Base-by-base conservation (phyloP, 805 yeast species). In the Yamadazyma ubonensis region DNA sequence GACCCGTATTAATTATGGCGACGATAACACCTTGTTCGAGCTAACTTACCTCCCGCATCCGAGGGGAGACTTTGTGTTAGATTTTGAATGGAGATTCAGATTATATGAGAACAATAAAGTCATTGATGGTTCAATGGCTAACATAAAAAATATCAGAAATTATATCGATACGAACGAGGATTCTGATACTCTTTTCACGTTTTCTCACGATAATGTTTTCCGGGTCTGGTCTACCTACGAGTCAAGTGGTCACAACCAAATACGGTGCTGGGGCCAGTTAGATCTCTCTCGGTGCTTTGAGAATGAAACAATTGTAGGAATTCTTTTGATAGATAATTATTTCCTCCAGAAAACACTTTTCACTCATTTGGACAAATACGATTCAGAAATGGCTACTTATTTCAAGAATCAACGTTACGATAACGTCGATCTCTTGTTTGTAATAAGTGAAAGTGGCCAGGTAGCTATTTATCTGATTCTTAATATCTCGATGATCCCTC, bases 141-240 rank as follows among this genome's bases (percentile, higher is more conserved):
- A 60, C 44, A 64, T 63, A 41, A 59, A 59, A 41, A 59, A 65
- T 43, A 56, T 65, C 39, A 44, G 67, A 14, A 55, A 61, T 14
- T 59, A 57, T 47, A 52, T 65, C 38, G 57, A 65, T 34, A 36
- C 32, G 12, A 39, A 60, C 51, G 48, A 64, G 5, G 60, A 62
- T 4, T 65, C 64, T 23, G 66, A 61, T 39, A 50, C 64, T 8
- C 61, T 89, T 5, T 88, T 82, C 55, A 79, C 96, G 0, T 50
- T 81, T n/a, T 65, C 83, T 20, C 62, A 71, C 12, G 88, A 84
- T 50, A 62, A 71, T 5, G 67, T 71, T 8, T 53, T 90, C 31
- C 67, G 88, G 20, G 73, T 84, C 0, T 88, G 90, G 86, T 75
- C 84, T 0, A 75, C 83, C 14, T 78, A 73, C 56, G 84, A 80